These are phyloP conservation scores for Mycena olivaceomarginata DNA, from an alignment of 768 basidiomycete species.

Conservation along the genomic window DNA sequence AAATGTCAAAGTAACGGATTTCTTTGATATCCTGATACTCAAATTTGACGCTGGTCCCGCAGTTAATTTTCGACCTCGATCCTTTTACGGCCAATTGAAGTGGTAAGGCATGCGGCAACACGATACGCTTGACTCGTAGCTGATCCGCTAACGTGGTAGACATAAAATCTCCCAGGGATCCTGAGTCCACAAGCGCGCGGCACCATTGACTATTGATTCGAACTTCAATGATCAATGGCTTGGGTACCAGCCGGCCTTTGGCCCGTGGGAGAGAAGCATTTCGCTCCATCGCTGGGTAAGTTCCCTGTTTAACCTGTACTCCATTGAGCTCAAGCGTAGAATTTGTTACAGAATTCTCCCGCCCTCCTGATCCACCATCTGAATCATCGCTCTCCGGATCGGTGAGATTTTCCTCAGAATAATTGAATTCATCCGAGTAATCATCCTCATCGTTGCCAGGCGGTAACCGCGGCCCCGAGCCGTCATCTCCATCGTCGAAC, in stretches of 20 bases:
- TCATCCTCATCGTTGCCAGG: background rate
- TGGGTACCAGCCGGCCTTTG: background rate
- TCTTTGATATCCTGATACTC: slow-evolving; percentile 57
- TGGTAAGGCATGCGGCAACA: slow-evolving; percentile 53
- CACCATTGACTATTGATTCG: slow-evolving; percentile 54
- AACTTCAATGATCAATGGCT: slow-evolving; percentile 43
- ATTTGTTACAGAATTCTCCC: background rate
- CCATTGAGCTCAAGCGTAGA: background rate
- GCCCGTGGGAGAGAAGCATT: background rate
- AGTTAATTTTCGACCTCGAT: slow-evolving; percentile 58
- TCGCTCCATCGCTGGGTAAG: background rate
- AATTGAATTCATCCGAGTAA: background rate
- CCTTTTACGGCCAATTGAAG: slow-evolving; percentile 44
- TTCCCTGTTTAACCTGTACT: background rate
- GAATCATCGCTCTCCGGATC: slow-evolving; percentile 1
- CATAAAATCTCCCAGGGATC: slow-evolving; percentile 57
- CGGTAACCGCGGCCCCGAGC: background rate
- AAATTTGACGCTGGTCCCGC: slow-evolving; percentile 46
- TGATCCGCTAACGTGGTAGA: slow-evolving; percentile 59
- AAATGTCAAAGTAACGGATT: slow-evolving; percentile 48
- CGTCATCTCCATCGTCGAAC: background rate
- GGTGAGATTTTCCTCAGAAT: background rate
- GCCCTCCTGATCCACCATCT: background rate
- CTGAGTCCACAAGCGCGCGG: slow-evolving; percentile 52
- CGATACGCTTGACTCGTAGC: slow-evolving; percentile 48